Evolutionary conservation across 2,329 filamentous ascomycete genomes (phyloP), one percentile per base, ranked within the genome.

Genomic region (Trichocomaceae sp.): DNA sequence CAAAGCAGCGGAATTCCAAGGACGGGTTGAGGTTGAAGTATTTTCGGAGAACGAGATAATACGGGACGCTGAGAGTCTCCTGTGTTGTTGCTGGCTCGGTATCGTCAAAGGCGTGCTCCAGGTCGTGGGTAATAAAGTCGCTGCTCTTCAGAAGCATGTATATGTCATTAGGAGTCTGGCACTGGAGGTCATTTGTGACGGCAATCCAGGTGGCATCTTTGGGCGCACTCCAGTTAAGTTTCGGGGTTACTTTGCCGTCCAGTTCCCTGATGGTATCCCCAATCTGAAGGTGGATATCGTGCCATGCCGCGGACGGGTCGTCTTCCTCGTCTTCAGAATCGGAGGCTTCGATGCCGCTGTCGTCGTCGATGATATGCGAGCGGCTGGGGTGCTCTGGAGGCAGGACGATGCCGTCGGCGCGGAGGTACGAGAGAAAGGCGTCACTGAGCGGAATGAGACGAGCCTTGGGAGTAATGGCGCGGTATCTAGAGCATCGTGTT

Each of bases 181-280:
- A 99, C 70, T 95, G 90, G 74, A 96, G 87, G 47, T 88, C 95
- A 71, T 99, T 99, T 72, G 79, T 92, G 69, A 81, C 73, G 72
- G 85, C 72, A 71, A 99, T 96, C 87, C 90, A 96, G 20, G 88
- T 89, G 8, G 93, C 93, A 68, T 99, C 93, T 70, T 96, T 96
- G 3, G 93, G 93, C 3, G 90, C 86, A 5, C 91, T 96, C 93
- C 93, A 99, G 75, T 97, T 97, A 47, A 99, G 77, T 72, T 99
- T 99, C 0, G 93, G 93, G 1, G 87, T 85, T 8, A 96, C 91
- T 57, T 85, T 83, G 57, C 92, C 92, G 15, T 89, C 91, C 1
- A 97, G 80, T 63, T 91, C 87, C 12, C 78, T 72, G 59, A 99
- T 96, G 42, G 82, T 87, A 22, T 82, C 77, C 68, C 85, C 86